Evolutionary conservation across 2,329 filamentous ascomycete genomes (phyloP), one percentile per base, ranked within the genome.

Genomic region (Curvularia sp.): DNA sequence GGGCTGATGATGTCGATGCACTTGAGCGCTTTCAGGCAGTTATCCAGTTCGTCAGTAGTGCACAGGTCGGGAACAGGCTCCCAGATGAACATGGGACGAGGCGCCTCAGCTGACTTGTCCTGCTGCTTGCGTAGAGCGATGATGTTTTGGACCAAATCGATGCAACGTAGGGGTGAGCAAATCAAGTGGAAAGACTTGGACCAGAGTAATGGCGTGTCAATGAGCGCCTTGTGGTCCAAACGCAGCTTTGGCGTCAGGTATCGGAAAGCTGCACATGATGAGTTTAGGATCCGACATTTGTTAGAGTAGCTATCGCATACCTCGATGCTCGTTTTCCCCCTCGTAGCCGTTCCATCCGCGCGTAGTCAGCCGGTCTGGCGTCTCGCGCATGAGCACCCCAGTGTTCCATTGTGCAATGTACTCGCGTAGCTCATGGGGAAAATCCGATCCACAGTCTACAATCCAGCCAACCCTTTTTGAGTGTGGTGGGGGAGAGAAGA

Each of bases 31-130:
- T 80, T 75, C 19, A 83, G 74, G 55, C 86, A 85, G 19, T 80
- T 82, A 0, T 80, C 72, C 19, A 85, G 74, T 61, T 89, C 82
- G 32, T 87, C 86, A 0, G 92, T 88, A 0, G 85, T 89, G 75
- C 93, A 97, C 1, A 92, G 83, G 76, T 97, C 92, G 1, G 95
- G 95, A 1, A 97, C 91, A 0, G 95, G 95, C 75, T 99, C 95
- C 94, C 94, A 99, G 51, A 98, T 86, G 74, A 97, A 92, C 6
- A 93, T 78, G 1, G 93, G 91, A 47, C 80, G 69, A 10, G 69
- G 60, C 1, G 13, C 43, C 42, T 38, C 60, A 59, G 34, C 53
- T 56, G 23, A 9, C 49, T 36, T 15, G 60, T 68, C 32, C 80
- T 61, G 25, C 42, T 73, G 69, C 32, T 76, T 68, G 48, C 87